Conservation (phyloP, 2,329 filamentous ascomycete species). For the Nemania sp. region DNA sequence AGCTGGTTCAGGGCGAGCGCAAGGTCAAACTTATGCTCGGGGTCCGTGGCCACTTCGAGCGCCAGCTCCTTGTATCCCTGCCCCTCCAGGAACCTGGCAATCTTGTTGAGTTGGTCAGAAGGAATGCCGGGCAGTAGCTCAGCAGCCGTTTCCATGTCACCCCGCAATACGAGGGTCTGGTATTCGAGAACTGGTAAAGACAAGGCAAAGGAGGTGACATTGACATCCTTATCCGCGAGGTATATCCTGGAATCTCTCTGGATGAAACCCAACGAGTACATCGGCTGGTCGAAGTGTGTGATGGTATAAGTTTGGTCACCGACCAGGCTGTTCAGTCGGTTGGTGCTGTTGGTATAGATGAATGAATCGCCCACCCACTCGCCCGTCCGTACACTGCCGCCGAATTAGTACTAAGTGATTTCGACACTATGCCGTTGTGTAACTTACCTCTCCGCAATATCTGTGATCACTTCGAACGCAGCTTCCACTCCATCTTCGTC, state of each 20-base stretch:
- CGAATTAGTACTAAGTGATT: constrained; percentile 32
- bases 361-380: constrained; percentile 99
- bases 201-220: constrained; percentile 84
- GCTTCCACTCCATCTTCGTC: constrained; percentile 93
- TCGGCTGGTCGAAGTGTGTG: constrained; percentile 91
- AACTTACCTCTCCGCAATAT: constrained; percentile 82
- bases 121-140: constrained; percentile 85
- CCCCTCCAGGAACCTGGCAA: constrained; percentile 94
- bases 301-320: constrained; percentile 98
- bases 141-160: constrained; percentile 87
- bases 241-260: constrained; percentile 95
- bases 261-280: constrained; percentile 95
- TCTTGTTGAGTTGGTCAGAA: constrained; percentile 94
- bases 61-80: constrained; percentile 97
- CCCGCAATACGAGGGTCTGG: constrained; percentile 91
- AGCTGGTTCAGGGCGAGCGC: constrained; percentile 82
- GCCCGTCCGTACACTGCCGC: constrained; percentile 77
- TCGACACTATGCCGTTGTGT: too few relatives aligned
- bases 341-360: constrained; percentile 96
- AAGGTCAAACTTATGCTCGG: constrained; percentile 95
- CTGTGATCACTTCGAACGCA: constrained; percentile 94
- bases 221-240: constrained; percentile 92
- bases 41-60: constrained; percentile 89
- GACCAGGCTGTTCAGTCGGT: constrained; percentile 95
- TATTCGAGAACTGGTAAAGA: constrained; percentile 95